Conservation (phyloP, 2,329 filamentous ascomycete genomes). For the Amauroascus verrucosus region DNA sequence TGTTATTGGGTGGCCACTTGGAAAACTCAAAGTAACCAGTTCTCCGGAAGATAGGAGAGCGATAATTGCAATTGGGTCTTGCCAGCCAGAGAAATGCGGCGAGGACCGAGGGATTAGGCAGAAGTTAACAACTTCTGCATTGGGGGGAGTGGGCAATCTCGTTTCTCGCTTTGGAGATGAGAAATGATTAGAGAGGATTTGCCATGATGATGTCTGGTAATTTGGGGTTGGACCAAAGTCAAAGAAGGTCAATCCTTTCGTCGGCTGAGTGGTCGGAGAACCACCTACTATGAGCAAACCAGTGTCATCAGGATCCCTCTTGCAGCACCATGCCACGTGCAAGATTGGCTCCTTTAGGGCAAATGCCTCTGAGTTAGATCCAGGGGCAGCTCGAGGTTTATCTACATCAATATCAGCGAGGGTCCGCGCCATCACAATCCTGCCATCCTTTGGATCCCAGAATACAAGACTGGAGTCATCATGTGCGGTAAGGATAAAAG, state of each 20-base stretch:
- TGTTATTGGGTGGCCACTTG: slow-evolving; percentile 78
- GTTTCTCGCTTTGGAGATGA: slow-evolving; percentile 61
- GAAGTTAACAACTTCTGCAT: slow-evolving; percentile 67
- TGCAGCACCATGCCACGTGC: slow-evolving; percentile 84
- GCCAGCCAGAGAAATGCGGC: slow-evolving; percentile 75
- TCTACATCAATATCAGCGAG: slow-evolving; percentile 65
- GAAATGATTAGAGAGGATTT: slow-evolving; percentile 67
- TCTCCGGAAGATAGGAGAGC: slow-evolving; percentile 75
- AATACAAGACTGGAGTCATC: slow-evolving; percentile 87
- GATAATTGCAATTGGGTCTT: slow-evolving; percentile 82
- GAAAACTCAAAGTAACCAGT: slow-evolving; percentile 80
- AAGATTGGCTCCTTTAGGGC: slow-evolving; percentile 63
- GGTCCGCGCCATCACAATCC: slow-evolving; percentile 72
- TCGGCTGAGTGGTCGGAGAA: slow-evolving; percentile 52
- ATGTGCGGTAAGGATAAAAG: slow-evolving; percentile 75
- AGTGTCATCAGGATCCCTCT: slow-evolving; percentile 83
- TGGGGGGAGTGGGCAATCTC: slow-evolving; percentile 63
- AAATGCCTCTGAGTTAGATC: slow-evolving; percentile 41
- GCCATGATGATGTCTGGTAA: slow-evolving; percentile 87
- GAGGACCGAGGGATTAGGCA: slow-evolving; percentile 71
- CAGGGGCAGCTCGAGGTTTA: slow-evolving; percentile 44
- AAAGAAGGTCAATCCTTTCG: slow-evolving; percentile 75
- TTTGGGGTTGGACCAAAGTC: slow-evolving; percentile 82
- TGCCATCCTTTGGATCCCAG: slow-evolving; percentile 86
- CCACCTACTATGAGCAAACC: slow-evolving; percentile 80